These are phyloP conservation scores for Dendrobium huoshanense DNA, from an alignment of 106 monocot species.

Conservation along the genomic window DNA sequence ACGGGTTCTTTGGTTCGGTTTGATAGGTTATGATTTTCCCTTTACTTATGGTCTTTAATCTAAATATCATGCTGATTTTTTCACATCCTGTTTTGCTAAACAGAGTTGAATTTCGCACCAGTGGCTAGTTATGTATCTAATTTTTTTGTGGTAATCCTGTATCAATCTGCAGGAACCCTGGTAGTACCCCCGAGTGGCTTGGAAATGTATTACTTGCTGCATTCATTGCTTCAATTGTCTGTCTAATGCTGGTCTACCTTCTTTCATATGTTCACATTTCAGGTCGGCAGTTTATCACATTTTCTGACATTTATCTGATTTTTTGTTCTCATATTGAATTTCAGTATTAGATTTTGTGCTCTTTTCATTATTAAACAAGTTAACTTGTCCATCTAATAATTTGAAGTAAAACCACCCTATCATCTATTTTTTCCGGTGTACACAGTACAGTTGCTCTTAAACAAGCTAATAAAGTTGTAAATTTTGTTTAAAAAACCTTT, in stretches of 20 bases:
- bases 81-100: not conserved
- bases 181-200: slow-evolving; percentile 68
- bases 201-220: slow-evolving; percentile 60
- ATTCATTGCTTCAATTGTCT: slow-evolving; percentile 49
- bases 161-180: slow-evolving; percentile 66
- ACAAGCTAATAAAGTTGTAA: too few relatives aligned
- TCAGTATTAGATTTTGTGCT: not conserved
- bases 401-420: not conserved
- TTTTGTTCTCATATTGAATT: not conserved
- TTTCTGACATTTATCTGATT: not conserved
- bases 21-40: slow-evolving; percentile 52
- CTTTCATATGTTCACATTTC: slow-evolving; percentile 93
- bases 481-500: too few relatives aligned
- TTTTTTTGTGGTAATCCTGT: slow-evolving; percentile 1
- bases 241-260: slow-evolving; percentile 69
- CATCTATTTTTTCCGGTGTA: not conserved
- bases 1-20: slow-evolving; percentile 57
- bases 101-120: not conserved
- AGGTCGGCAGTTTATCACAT: slow-evolving; percentile 29
- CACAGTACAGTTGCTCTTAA: not conserved
- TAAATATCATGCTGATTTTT: not conserved
- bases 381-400: not conserved
- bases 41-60: not conserved
- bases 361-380: not conserved
- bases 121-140: not conserved